These are phyloP conservation scores for Diaporthe sp. DNA, from an alignment of 2,329 filamentous ascomycete genomes.

Conservation along the genomic window DNA sequence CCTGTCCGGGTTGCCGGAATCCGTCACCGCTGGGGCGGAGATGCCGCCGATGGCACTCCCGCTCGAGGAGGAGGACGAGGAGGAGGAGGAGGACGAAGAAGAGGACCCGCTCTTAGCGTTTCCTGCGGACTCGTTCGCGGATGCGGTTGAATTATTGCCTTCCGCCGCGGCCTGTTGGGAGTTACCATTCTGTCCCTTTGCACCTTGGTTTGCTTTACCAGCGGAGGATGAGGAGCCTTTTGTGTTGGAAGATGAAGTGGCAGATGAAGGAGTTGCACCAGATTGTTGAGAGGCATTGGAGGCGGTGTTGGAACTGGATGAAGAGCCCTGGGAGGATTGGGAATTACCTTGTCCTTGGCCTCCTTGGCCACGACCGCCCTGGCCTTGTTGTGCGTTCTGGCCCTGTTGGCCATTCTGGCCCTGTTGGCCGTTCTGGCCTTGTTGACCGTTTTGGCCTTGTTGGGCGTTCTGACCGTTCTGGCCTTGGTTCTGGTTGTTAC, in stretches of 20 bases:
- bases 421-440: background rate
- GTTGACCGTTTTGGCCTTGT: constrained; percentile 30
- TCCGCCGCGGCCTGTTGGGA: constrained; percentile 29
- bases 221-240: constrained; percentile 29
- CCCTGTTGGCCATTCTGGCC: background rate
- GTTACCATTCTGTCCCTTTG: constrained; percentile 28
- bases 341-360: constrained; percentile 36
- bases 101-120: constrained; percentile 26
- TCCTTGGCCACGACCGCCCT: constrained; percentile 9
- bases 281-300: constrained; percentile 27
- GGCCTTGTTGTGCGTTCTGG: background rate
- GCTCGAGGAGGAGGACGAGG: constrained; percentile 9
- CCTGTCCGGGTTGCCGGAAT: constrained; percentile 61
- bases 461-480: constrained; percentile 17
- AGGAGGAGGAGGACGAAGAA: constrained; percentile 26
- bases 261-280: constrained; percentile 23
- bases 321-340: constrained; percentile 11
- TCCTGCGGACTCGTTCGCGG: constrained; percentile 26
- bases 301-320: constrained; percentile 26
- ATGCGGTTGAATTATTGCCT: constrained; percentile 21
- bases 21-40: constrained; percentile 61
- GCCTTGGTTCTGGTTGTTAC: constrained; percentile 35
- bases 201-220: constrained; percentile 28
- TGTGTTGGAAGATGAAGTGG: constrained; percentile 27
- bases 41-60: constrained; percentile 63